Percentiles rank a stretch among this genome's conserved stretches.
These are phyloP conservation scores for Hansenula sp. DNA, from an alignment of 1,139 yeast species.

Conservation along the genomic window DNA sequence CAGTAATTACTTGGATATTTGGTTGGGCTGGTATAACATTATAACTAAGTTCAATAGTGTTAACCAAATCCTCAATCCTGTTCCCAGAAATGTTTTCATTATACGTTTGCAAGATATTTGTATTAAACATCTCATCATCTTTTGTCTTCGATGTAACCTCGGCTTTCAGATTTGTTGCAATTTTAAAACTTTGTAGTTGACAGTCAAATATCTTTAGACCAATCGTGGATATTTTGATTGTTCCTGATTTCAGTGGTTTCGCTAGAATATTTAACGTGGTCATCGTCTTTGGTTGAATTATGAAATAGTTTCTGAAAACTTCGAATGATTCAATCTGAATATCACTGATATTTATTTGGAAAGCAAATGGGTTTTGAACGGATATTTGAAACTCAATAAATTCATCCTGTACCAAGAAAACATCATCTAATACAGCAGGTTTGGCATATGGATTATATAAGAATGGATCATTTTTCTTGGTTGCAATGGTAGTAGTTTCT, in stretches of 20 bases:
- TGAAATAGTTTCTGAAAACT: conserved; percentile 27
- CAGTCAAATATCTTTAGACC: conserved; percentile 45
- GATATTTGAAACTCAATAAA: conserved; percentile 47
- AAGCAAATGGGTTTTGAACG: conserved; percentile 79
- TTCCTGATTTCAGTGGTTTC: conserved; percentile 41
- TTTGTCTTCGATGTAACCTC: conserved; percentile 26
- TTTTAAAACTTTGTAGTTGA: conserved; percentile 29
- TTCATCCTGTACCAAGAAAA: conserved; percentile 52
- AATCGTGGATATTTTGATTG: conserved; percentile 38
- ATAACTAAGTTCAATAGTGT: conserved; percentile 15
- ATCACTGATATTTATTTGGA: conserved; percentile 62
- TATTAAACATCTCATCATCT: conserved; percentile 3
- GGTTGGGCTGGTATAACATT: conserved; percentile 69
- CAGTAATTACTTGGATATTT: conserved; percentile 45
- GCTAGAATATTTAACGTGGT: conserved; percentile 38
- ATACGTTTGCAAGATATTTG: conserved; percentile 9
- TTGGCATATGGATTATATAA: conserved; percentile 33
- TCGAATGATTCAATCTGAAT: conserved; percentile 38
- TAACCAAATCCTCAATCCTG: conserved; percentile 13
- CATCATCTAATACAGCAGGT: conserved; percentile 13
- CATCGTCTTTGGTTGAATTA: conserved; percentile 38
- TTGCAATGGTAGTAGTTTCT: conserved; percentile 1
- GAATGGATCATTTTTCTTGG: conserved; percentile 25
- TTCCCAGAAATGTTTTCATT: conserved; percentile 8
- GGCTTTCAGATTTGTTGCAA: conserved; percentile 23